These are phyloP conservation scores for Aspergillus aculeatinus DNA, from an alignment of 2,329 filamentous ascomycete genomes.

Conservation along the genomic window DNA sequence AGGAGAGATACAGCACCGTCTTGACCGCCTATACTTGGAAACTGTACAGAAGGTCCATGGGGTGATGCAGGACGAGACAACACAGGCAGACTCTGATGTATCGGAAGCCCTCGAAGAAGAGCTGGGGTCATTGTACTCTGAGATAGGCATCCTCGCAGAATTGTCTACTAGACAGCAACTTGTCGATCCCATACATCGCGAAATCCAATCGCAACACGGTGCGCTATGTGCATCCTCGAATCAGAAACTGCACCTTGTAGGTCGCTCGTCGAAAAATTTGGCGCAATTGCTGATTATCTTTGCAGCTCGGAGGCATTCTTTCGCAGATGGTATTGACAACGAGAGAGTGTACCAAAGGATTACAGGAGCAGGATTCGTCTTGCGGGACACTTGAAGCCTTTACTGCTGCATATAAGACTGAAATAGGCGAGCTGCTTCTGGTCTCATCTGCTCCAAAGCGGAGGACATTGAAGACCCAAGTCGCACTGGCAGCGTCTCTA, in stretches of 20 bases:
- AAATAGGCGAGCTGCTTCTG: constrained; percentile 25
- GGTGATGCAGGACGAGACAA: background rate
- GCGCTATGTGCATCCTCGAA: constrained; percentile 31
- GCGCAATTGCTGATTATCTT: constrained; percentile 13
- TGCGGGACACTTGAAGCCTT: constrained; percentile 36
- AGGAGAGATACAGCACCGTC: constrained; percentile 40
- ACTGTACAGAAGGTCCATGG: constrained; percentile 15
- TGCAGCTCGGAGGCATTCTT: constrained; percentile 34
- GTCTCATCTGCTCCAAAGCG: constrained; percentile 25
- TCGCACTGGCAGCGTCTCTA: constrained; percentile 22
- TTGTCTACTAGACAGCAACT: constrained; percentile 46
- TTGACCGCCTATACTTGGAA: constrained; percentile 43
- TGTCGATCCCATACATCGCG: constrained; percentile 39
- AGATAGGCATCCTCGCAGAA: constrained; percentile 42
- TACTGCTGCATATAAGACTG: constrained; percentile 31
- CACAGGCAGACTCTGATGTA: constrained; percentile 15
- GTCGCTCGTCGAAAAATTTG: constrained; percentile 5
- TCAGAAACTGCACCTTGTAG: constrained; percentile 37
- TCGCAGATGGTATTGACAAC: constrained; percentile 35
- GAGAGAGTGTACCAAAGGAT: constrained; percentile 26
- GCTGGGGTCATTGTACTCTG: constrained; percentile 40
- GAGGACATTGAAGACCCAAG: constrained; percentile 29
- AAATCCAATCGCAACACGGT: constrained; percentile 34
- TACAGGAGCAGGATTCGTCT: constrained; percentile 36
- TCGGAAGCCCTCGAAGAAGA: constrained; percentile 35